Evolutionary conservation across 2,329 filamentous ascomycete species (phyloP).

Genomic region (Lecanicillium sp.): DNA sequence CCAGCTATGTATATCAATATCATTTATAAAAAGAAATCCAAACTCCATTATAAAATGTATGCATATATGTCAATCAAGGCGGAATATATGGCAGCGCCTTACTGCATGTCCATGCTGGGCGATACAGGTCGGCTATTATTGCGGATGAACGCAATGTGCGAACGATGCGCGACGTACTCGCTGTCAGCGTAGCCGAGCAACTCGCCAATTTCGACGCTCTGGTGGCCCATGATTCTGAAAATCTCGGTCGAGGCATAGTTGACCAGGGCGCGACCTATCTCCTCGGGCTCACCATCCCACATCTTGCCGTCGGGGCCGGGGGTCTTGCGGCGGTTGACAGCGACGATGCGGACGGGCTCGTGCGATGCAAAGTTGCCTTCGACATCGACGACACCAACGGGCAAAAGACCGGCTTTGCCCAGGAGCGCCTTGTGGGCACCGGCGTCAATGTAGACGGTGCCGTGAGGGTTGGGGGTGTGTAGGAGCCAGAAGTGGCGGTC

Average conservation of each 20-base stretch:
- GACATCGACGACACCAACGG: conserved; percentile 85
- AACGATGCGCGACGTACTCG: conserved; percentile 84
- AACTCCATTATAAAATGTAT: conserved; percentile 10
- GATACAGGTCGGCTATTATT: conserved; percentile 48
- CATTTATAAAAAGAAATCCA: not conserved
- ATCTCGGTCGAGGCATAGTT: conserved; percentile 92
- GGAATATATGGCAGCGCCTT: not conserved
- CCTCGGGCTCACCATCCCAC: conserved; percentile 49
- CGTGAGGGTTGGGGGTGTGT: conserved; percentile 84
- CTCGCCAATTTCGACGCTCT: conserved; percentile 73
- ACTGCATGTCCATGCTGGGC: conserved; percentile 27
- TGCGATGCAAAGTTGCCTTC: conserved; percentile 86
- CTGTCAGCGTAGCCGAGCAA: conserved; percentile 88
- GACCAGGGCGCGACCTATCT: conserved; percentile 83
- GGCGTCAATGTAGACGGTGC: conserved; percentile 87
- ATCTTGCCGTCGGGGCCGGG: conserved; percentile 38
- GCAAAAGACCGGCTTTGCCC: conserved; percentile 80
- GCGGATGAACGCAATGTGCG: conserved; percentile 75
- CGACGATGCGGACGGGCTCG: conserved; percentile 81
- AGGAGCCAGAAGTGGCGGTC: conserved; percentile 97
- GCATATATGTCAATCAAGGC: conserved; percentile 7
- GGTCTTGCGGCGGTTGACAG: conserved; percentile 56
- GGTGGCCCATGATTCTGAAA: conserved; percentile 71
- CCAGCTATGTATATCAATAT: no score
- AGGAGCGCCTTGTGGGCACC: conserved; percentile 76